Base-by-base conservation (phyloP, 306 rosid species). In the Cicer pinnatifidum region DNA sequence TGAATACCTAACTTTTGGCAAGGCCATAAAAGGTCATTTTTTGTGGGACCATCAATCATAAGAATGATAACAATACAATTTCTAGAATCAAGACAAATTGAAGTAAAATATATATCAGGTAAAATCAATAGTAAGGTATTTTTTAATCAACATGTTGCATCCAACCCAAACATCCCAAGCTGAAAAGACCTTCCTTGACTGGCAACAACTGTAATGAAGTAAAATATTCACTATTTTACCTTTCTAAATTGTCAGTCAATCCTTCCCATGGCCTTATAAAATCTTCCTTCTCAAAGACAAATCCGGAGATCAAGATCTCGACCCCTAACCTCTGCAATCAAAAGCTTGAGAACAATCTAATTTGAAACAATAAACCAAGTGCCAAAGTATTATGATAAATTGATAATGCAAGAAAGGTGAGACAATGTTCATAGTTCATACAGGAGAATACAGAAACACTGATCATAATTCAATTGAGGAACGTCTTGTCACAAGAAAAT, bases 231-330 rank as follows among this genome's bases (percentile, higher is more conserved):
- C 52, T 47, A 62, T 17, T 38, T 8, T 78, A 91, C 98, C 98
- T 91, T 50, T 93, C 96, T 80, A 86, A 80, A 76, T 89, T 88
- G 76, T 83, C 87, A 71, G 63, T 63, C 54, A 69, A 83, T 67
- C 92, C 98, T 77, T 89, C 97, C 98, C 98, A 93, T 58, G 98
- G 96, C 85, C 84, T 83, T 67, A 87, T 13, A 84, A 93, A 93
- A 77, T 93, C 98, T 52, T 88, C 92, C 81, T 85, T 84, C 75
- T 88, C 89, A 69, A 93, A 93, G 59, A 86, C 92, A 80, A 91
- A 85, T 75, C 97, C 97, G 2, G 98, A 91, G 75, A 93, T 77
- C 79, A 91, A 72, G 80, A 93, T 88, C 84, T 83, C 97, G 61
- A 93, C 92, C 56, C 92, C 97, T 43, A 93, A 85, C 84, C 97